phyloP scores from a whole-genome alignment of 148 eudicot genomes.

The Bassia scoparia region DNA sequence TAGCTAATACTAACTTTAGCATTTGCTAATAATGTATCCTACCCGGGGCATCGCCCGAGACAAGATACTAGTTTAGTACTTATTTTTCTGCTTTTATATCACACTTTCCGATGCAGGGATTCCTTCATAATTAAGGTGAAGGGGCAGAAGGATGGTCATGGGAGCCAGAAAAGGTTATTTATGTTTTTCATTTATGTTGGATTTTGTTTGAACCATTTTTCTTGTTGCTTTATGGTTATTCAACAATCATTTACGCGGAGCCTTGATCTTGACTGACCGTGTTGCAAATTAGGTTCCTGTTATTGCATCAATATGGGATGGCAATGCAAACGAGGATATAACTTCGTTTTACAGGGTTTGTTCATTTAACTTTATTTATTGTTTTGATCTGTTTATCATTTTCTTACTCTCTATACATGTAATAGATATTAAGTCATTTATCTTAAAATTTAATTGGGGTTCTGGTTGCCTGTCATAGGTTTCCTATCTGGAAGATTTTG shows the following conservation, averaged over 20 bases:
- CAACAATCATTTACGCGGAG: slow-evolving; percentile 5
- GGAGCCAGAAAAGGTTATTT: slow-evolving; percentile 85
- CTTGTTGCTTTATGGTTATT: slow-evolving; percentile 7
- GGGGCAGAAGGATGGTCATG: slow-evolving; percentile 98
- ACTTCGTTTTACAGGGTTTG: slow-evolving; percentile 95
- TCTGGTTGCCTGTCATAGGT: slow-evolving; percentile 42
- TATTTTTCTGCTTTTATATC: slow-evolving; percentile 12
- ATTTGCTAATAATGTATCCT: no score
- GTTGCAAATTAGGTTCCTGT: slow-evolving; percentile 59
- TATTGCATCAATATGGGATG: slow-evolving; percentile 75
- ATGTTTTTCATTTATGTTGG: neutral
- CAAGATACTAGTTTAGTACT: neutral
- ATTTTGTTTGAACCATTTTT: slow-evolving; percentile 13
- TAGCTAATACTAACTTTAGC: no score
- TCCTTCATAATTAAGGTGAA: slow-evolving; percentile 82
- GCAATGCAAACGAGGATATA: slow-evolving; percentile 96
- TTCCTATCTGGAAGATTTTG: slow-evolving; percentile 82
- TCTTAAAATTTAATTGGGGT: neutral
- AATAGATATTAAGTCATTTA: neutral
- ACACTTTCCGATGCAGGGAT: slow-evolving; percentile 57
- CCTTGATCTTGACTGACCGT: slow-evolving; percentile 21
- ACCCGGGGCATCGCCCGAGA: no score
- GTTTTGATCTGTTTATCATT: neutral
- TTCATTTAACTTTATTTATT: neutral
- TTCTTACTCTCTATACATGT: neutral